These are phyloP conservation scores for Immersiporthe knoxdaviesiana DNA, from an alignment of 2,329 filamentous ascomycete species.

Conservation along the genomic window DNA sequence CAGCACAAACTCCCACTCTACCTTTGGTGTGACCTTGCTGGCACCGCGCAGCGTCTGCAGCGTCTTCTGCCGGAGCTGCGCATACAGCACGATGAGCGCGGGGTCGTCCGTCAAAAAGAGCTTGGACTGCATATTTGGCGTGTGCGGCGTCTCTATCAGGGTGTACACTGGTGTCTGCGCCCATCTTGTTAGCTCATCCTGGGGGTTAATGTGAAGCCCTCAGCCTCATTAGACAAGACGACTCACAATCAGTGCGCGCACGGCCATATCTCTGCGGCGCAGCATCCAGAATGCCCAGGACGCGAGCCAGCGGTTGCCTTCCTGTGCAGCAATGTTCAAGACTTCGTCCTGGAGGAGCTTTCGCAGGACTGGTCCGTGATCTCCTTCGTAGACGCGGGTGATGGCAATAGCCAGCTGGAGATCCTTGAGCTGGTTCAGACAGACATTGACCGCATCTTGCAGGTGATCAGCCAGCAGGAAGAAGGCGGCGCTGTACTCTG, in stretches of 20 bases:
- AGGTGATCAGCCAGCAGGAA: conserved; percentile 88
- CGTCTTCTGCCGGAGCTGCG: conserved; percentile 79
- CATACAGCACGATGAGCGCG: conserved; percentile 83
- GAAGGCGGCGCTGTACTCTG: conserved; percentile 93
- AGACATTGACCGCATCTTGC: conserved; percentile 82
- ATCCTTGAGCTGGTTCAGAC: conserved; percentile 85
- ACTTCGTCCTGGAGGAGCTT: conserved; percentile 80
- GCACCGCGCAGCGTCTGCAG: conserved; percentile 85
- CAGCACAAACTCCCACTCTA: conserved; percentile 87
- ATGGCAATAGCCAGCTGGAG: conserved; percentile 88
- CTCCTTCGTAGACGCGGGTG: conserved; percentile 84
- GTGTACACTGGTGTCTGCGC: conserved; percentile 76
- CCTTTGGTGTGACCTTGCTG: conserved; percentile 74
- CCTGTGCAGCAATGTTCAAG: conserved; percentile 73
- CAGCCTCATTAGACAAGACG: no score
- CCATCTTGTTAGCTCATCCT: neutral
- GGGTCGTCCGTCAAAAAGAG: conserved; percentile 90
- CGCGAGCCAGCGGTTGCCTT: conserved; percentile 90
- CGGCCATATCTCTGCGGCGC: conserved; percentile 78
- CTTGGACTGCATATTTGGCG: conserved; percentile 72
- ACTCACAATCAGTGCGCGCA: conserved; percentile 78
- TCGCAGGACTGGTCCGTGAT: conserved; percentile 73
- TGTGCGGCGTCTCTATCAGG: conserved; percentile 69
- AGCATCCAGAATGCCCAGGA: conserved; percentile 97
- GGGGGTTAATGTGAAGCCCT: neutral